Evolutionary conservation across 2,329 filamentous ascomycete genomes (phyloP).

Genomic region (Penicillium sp.): DNA sequence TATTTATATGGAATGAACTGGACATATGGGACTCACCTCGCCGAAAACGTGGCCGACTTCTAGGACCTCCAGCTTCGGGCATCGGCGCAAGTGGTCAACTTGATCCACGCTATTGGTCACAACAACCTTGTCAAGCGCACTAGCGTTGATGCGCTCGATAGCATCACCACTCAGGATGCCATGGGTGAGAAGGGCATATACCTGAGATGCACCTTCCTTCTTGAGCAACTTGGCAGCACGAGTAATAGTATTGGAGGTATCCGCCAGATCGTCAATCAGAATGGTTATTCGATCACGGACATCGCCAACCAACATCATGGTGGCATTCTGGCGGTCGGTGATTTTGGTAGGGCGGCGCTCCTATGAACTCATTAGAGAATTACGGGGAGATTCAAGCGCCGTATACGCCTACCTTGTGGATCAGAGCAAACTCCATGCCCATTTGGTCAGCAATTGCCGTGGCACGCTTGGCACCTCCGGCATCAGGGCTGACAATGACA

Average conservation of each 20-base stretch:
- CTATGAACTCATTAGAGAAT: conserved; percentile 45
- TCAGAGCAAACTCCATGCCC: conserved; percentile 92
- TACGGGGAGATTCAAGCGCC: background rate
- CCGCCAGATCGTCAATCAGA: conserved; percentile 87
- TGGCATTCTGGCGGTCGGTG: conserved; percentile 73
- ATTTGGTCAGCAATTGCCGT: conserved; percentile 92
- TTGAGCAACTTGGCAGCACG: conserved; percentile 95
- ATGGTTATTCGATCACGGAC: conserved; percentile 80
- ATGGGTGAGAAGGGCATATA: conserved; percentile 91
- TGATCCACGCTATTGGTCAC: conserved; percentile 96
- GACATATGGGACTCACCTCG: conserved; percentile 56
- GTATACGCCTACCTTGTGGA: conserved; percentile 75
- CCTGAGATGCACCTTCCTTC: conserved; percentile 81
- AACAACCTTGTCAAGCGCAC: conserved; percentile 85
- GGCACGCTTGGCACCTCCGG: conserved; percentile 91
- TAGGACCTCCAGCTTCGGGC: conserved; percentile 85
- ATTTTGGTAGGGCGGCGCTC: conserved; percentile 87
- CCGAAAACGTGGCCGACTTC: conserved; percentile 88
- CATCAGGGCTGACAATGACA: conserved; percentile 93
- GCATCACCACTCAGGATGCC: conserved; percentile 94
- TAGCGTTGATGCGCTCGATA: conserved; percentile 89
- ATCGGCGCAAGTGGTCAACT: conserved; percentile 70
- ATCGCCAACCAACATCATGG: conserved; percentile 93
- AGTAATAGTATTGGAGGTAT: conserved; percentile 96
- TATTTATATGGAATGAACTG: background rate